Percentiles rank a stretch among this genome's conserved stretches.
These are phyloP conservation scores for Wickerhamiella pararugosa DNA, from an alignment of 1,139 yeast species.

Conservation along the genomic window DNA sequence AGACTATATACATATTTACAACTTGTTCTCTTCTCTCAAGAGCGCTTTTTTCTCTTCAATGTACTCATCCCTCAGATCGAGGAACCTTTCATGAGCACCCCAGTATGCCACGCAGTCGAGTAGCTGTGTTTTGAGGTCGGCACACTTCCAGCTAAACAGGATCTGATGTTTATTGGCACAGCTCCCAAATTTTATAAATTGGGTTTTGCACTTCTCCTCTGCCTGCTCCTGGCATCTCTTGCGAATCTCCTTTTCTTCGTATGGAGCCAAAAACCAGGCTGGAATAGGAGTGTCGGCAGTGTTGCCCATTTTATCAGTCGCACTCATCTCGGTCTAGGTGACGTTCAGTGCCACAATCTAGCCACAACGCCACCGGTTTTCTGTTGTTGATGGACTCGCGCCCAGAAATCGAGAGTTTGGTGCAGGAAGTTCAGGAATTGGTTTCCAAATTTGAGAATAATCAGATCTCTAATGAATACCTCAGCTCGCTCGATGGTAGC, in stretches of 20 bases:
- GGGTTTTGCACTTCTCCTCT: conserved; percentile 54
- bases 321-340: no score
- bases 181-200: conserved; percentile 38
- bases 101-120: conserved; percentile 54
- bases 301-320: neutral
- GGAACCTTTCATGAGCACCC: conserved; percentile 48
- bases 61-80: conserved; percentile 45
- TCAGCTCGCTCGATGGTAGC: neutral
- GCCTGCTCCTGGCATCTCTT: conserved; percentile 65
- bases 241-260: conserved; percentile 69
- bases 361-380: no score
- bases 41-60: conserved; percentile 13
- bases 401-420: neutral
- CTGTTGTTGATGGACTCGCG: neutral
- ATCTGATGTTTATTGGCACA: conserved; percentile 42
- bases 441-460: neutral
- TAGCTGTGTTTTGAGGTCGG: conserved; percentile 47
- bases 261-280: conserved; percentile 67
- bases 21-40: conserved; percentile 13
- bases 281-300: conserved; percentile 15
- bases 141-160: conserved; percentile 42
- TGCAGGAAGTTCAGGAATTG: neutral
- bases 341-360: no score
- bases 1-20: neutral
- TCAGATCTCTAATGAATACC: neutral